Base-by-base conservation (phyloP, 2,329 filamentous ascomycete species). In the Trichophyton mentagrophytes region DNA sequence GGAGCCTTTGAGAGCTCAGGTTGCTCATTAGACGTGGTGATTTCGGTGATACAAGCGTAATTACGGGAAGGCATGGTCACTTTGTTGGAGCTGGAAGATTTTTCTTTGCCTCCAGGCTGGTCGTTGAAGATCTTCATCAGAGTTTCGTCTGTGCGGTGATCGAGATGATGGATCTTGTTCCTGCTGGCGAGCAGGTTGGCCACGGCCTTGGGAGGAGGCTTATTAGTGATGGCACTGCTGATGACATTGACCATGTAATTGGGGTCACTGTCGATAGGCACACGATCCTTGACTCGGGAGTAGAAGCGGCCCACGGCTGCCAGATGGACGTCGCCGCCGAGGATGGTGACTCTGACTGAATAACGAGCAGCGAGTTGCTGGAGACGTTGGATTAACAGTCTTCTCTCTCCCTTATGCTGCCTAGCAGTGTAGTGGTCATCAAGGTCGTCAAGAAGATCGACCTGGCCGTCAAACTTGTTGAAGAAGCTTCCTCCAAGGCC, bases 381-480 rank as follows among this genome's bases (percentile, higher is more conserved):
- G 58, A 88, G 69, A 72, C 83, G 70, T 73, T 87, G 67, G 76
- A 91, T 71, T 49, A 97, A 79, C 44, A 84, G 79, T 61, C 85
- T 85, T 51, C 92, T 88, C 78, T 97, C 92, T 62, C 83, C 82
- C 75, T 96, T 97, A 79, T 97, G 92, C 58, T 90, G 90, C 64
- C 85, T 85, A 4, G 91, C 89, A 1, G 92, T 96, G 78, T 96
- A 96, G 67, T 86, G 84, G 67, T 86, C 84, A 66, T 86, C 84
- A 49, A 86, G 69, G 65, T 86, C 83, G 63, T 86, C 84, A 5
- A 86, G 73, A 44, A 86, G 71, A 76, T 86, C 84, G 33, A 85
- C 81, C 57, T 80, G 77, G 44, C 92, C 92, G 67, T 96, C 92
- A 66, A 97, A 96, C 61, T 90, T 82, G 73, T 97, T 97, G 79